Conservation (phyloP, 2,329 filamentous ascomycete species). For the Chaetomium sp. region DNA sequence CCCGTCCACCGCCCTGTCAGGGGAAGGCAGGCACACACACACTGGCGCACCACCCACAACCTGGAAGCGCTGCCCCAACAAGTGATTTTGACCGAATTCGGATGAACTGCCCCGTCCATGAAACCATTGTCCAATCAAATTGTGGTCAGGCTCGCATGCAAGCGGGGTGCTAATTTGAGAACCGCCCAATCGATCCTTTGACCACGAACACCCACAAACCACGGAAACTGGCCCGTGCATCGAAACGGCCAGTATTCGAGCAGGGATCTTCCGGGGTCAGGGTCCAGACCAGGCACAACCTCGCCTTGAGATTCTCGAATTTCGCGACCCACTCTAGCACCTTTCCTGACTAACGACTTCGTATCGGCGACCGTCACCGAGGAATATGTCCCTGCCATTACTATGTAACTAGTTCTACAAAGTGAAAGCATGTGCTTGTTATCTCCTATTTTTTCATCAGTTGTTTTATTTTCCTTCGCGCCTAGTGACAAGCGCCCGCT, state of each 20-base stretch:
- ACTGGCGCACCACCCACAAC: too few relatives aligned
- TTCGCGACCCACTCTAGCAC: neutral
- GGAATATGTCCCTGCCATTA: too few relatives aligned
- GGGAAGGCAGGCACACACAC: conserved; percentile 9
- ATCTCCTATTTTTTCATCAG: too few relatives aligned
- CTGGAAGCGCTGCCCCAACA: conserved; percentile 10
- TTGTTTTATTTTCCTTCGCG: too few relatives aligned
- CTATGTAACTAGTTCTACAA: too few relatives aligned
- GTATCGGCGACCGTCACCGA: too few relatives aligned
- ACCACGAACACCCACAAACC: neutral
- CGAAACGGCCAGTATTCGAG: neutral
- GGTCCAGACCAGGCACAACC: conserved; percentile 1
- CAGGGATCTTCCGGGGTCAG: conserved; percentile 1
- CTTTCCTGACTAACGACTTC: too few relatives aligned
- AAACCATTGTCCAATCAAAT: conserved; percentile 10
- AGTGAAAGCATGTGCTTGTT: too few relatives aligned
- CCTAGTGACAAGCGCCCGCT: too few relatives aligned
- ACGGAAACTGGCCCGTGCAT: conserved; percentile 8
- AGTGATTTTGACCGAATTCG: conserved; percentile 16
- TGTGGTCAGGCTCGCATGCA: neutral
- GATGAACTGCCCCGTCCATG: conserved; percentile 14
- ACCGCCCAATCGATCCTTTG: conserved; percentile 6
- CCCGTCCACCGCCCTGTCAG: conserved; percentile 16
- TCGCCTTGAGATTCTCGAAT: neutral
- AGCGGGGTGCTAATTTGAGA: conserved; percentile 16